phyloP scores from a whole-genome alignment of 2,329 filamentous ascomycete genomes.

The Chaetomiaceae sp. region DNA sequence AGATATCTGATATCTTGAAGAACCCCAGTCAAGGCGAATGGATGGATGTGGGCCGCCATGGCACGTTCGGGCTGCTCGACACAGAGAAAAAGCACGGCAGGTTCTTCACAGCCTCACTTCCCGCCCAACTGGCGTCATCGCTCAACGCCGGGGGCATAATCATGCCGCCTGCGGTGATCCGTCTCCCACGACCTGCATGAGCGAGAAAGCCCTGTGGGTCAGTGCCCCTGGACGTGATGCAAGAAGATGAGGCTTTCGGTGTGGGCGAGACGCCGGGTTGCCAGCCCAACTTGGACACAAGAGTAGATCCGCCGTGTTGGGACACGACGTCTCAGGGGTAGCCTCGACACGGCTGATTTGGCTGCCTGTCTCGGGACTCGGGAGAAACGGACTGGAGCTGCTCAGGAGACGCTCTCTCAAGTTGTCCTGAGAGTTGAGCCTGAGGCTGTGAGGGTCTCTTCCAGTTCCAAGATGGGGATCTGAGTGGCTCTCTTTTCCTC shows the following conservation, averaged over 20 bases:
- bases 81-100: not conserved
- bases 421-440: not conserved
- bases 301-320: not conserved
- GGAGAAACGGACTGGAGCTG: no score
- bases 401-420: not conserved
- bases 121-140: not conserved
- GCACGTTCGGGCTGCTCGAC: not conserved
- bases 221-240: not conserved
- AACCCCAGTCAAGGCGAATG: not conserved
- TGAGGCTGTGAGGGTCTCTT: not conserved
- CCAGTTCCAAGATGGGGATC: not conserved
- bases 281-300: not conserved
- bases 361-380: no score
- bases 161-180: conserved; percentile 1
- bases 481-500: not conserved
- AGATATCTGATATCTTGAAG: not conserved
- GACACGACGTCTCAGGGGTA: no score
- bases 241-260: not conserved
- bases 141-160: not conserved
- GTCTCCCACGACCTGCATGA: not conserved
- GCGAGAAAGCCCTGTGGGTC: not conserved
- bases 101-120: not conserved
- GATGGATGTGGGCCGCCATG: not conserved
- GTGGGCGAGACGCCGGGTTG: not conserved
- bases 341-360: no score